phyloP scores from a whole-genome alignment of 257 asterid genomes.

The Penstemon newberryi region DNA sequence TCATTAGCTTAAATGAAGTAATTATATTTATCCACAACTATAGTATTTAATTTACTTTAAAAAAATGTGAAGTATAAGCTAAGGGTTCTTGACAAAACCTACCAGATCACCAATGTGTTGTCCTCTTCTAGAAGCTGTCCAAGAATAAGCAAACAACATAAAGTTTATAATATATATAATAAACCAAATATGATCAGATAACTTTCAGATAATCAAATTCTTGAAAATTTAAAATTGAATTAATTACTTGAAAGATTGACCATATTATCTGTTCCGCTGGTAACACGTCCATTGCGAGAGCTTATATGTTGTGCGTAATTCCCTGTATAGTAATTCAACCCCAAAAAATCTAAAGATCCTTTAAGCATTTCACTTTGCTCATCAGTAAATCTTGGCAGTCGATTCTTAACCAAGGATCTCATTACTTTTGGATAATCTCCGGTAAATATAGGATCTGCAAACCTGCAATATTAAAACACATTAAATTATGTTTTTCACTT shows the following conservation, averaged over 20 bases:
- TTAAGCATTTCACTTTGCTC: conserved; percentile 34
- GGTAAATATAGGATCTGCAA: conserved; percentile 41
- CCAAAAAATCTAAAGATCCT: conserved; percentile 55
- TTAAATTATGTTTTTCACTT: not conserved
- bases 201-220: not conserved
- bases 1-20: not conserved
- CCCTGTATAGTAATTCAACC: conserved; percentile 58
- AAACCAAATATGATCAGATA: not conserved
- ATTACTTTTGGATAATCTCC: conserved; percentile 57
- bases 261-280: conserved; percentile 28
- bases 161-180: not conserved
- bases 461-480: conserved; percentile 30
- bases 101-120: conserved; percentile 11
- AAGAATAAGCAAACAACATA: not conserved
- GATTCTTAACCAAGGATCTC: conserved; percentile 36
- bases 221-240: not conserved
- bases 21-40: not conserved
- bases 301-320: conserved; percentile 36
- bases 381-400: conserved; percentile 49
- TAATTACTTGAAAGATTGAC: conserved; percentile 31
- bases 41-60: not conserved
- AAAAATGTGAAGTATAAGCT: not conserved
- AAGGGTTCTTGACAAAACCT: not conserved
- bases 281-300: conserved; percentile 18
- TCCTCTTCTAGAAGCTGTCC: not conserved